Base-by-base conservation (phyloP, 2,329 filamentous ascomycete genomes). In the Colletotrichum tropicale region DNA sequence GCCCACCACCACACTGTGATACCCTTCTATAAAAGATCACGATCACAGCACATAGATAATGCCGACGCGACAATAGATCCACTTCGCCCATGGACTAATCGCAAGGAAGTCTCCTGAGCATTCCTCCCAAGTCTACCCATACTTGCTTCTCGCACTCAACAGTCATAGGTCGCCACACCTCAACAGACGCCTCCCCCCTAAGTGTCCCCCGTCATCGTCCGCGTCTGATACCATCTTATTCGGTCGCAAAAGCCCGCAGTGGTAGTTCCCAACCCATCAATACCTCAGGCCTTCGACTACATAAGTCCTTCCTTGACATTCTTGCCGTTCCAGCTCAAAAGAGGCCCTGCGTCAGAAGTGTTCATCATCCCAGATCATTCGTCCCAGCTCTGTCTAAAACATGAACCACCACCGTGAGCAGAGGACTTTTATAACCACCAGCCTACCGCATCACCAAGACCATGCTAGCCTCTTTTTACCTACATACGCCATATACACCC, bases 251-350 rank as follows among this genome's bases (percentile, higher is more conserved):
- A 6, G 0, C 10, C 43, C n/a, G 6, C n/a, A 13, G n/a, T 6
- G 0, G n/a, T 13, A 13, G 10, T 13, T 3, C 3, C 1, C 2
- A 52, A 52, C 3, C 10, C 10, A 52, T 5, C 0, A 52, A 38
- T 1, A 4, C 36, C 36, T 38, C 36, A 38, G 8, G 1, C 15
- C 36, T 0, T 38, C 36, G 9, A 1, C 4, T 3, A 18, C 0
- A 38, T 38, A 38, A 38, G 13, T 38, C 36, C 36, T 38, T 0
- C 15, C 34, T 38, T 18, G 36, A 38, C 8, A 0, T 18, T 9
- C 36, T 3, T 38, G 2, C 36, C 36, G 36, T 38, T 38, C 36
- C 36, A 38, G 36, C 36, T 38, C 36, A 18, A 0, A 38, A 16
- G 36, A 38, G 36, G 36, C 8, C 36, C 36, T 38, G 36, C 15